These are phyloP conservation scores for Pythium apleroticum DNA, from an alignment of 352 stramenopile genomes.

Conservation along the genomic window DNA sequence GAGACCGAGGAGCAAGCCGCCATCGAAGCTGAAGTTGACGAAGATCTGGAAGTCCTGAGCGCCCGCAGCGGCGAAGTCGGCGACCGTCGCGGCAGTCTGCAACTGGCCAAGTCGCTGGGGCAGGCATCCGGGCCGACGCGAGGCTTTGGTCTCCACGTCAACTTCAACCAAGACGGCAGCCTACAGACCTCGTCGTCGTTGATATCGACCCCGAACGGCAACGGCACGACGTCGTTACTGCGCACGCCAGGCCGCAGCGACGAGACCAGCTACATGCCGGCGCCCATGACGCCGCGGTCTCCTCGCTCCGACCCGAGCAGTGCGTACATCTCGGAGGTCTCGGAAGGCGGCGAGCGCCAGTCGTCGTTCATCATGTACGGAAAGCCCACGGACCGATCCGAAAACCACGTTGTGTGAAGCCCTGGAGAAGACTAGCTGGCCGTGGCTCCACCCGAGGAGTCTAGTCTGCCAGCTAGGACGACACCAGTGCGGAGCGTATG, in stretches of 20 bases:
- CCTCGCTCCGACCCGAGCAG: slow-evolving; percentile 58
- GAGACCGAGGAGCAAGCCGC: slow-evolving; percentile 64
- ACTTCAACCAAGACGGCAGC: slow-evolving; percentile 37
- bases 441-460: not conserved
- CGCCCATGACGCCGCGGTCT: slow-evolving; percentile 51
- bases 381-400: slow-evolving; percentile 26
- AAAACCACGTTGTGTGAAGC: slow-evolving; percentile 26
- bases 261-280: slow-evolving; percentile 48
- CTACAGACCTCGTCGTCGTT: slow-evolving; percentile 22
- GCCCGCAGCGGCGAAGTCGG: slow-evolving; percentile 60
- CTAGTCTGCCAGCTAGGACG: no score
- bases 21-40: slow-evolving; percentile 79
- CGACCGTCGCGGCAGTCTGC: slow-evolving; percentile 30
- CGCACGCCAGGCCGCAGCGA: slow-evolving; percentile 29
- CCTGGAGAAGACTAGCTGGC: not conserved
- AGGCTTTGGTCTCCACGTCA: slow-evolving; percentile 67
- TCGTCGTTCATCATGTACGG: slow-evolving; percentile 76
- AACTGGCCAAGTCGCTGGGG: slow-evolving; percentile 29
- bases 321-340: slow-evolving; percentile 63
- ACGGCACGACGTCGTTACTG: slow-evolving; percentile 17
- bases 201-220: slow-evolving; percentile 34
- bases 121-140: slow-evolving; percentile 32
- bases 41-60: slow-evolving; percentile 77
- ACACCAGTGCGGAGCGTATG: not conserved
- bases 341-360: slow-evolving; percentile 36